Evolutionary conservation across 2,329 filamentous ascomycete genomes (phyloP).

Genomic region (Westerdykella aurantiaca): DNA sequence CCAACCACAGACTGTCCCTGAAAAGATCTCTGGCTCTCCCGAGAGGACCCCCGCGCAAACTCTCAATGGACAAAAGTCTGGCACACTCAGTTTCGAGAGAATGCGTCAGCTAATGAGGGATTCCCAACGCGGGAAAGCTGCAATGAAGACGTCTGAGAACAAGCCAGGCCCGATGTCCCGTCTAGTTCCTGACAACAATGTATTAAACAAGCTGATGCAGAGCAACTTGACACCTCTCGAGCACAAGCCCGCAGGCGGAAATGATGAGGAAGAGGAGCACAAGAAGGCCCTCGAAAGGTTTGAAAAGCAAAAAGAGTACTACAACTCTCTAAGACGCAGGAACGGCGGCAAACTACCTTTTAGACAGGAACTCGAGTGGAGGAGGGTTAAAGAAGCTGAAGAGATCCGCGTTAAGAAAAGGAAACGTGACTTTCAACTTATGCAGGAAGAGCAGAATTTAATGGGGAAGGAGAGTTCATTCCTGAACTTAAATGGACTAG

Average conservation of each 20-base stretch:
- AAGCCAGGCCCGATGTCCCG: too few species aligned
- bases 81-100: too few species aligned
- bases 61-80: too few species aligned
- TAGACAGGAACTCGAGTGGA: constrained; percentile 25
- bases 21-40: too few species aligned
- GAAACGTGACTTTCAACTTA: constrained; percentile 9
- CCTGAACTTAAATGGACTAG: constrained; percentile 1
- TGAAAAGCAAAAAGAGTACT: constrained; percentile 15
- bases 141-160: too few species aligned
- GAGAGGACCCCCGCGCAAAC: too few species aligned
- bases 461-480: constrained; percentile 11
- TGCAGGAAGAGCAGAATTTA: constrained; percentile 8
- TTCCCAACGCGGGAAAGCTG: too few species aligned
- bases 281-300: constrained; percentile 12
- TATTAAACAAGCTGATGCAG: too few species aligned
- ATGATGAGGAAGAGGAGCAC: constrained; percentile 6
- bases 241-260: neutral
- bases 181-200: too few species aligned
- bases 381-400: constrained; percentile 19
- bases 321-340: constrained; percentile 13
- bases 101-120: too few species aligned
- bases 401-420: constrained; percentile 11
- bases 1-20: too few species aligned
- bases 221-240: too few species aligned
- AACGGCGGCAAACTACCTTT: constrained; percentile 17